phyloP scores from a whole-genome alignment of 2,329 filamentous ascomycete species.

The Leptosphaerulina australis region DNA sequence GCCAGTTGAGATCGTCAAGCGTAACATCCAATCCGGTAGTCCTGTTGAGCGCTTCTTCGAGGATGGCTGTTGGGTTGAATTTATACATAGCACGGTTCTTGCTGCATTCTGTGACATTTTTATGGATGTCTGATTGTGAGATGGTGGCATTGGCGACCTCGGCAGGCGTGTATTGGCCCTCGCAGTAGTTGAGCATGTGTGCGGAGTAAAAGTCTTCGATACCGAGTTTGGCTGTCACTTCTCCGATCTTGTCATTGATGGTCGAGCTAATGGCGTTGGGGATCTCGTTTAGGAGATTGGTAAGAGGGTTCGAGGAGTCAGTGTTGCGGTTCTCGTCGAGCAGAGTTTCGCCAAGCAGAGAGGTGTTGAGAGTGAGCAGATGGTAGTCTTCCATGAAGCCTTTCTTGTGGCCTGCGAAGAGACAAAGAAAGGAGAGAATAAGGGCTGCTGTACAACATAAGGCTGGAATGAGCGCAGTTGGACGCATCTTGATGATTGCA shows the following conservation, averaged over 20 bases:
- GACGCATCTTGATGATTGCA: slow-evolving; percentile 50
- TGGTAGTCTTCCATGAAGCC: slow-evolving; percentile 63
- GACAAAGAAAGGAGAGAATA: slow-evolving; percentile 63
- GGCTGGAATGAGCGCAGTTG: slow-evolving; percentile 57
- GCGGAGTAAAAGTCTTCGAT: slow-evolving; percentile 67
- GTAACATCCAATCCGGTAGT: slow-evolving; percentile 52
- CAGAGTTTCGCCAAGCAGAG: slow-evolving; percentile 56
- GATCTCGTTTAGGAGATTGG: slow-evolving; percentile 44
- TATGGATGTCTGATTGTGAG: slow-evolving; percentile 49
- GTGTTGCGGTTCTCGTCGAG: slow-evolving; percentile 35
- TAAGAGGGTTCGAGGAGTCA: slow-evolving; percentile 33
- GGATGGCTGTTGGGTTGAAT: slow-evolving; percentile 60
- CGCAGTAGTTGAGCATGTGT: slow-evolving; percentile 67
- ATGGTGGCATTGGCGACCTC: slow-evolving; percentile 53
- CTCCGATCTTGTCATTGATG: slow-evolving; percentile 51
- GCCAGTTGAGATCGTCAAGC: slow-evolving; percentile 62
- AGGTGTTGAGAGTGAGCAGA: slow-evolving; percentile 65
- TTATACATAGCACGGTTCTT: slow-evolving; percentile 60
- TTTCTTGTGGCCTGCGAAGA: slow-evolving; percentile 65
- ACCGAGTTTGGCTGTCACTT: slow-evolving; percentile 57
- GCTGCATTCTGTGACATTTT: slow-evolving; percentile 63
- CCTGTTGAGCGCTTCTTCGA: slow-evolving; percentile 57
- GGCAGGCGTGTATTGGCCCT: slow-evolving; percentile 54
- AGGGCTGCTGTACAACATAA: slow-evolving; percentile 60
- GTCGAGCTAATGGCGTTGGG: slow-evolving; percentile 39